Evolutionary conservation across 1,284 basidiomycete species (phyloP).

Genomic region (Papiliotrema flavescens): DNA sequence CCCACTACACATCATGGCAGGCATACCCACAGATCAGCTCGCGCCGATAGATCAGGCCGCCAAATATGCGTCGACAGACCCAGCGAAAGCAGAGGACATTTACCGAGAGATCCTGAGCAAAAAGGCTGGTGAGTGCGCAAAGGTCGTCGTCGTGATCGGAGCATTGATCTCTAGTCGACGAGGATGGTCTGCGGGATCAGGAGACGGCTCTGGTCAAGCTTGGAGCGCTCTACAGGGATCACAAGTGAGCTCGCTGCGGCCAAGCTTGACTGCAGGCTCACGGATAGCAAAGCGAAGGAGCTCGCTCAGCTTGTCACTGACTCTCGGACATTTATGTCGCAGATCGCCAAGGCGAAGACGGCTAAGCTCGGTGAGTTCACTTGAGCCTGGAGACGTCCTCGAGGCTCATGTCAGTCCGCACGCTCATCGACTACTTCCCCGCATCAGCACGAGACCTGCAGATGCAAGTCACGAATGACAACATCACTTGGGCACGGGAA

Average conservation of each 20-base stretch:
- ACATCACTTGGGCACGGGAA: constrained; percentile 85
- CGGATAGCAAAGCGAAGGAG: constrained; percentile 70
- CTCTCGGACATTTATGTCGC: constrained; percentile 86
- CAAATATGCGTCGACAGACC: constrained; percentile 24
- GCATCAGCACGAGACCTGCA: constrained; percentile 74
- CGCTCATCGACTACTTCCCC: constrained; percentile 84
- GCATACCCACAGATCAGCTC: not conserved
- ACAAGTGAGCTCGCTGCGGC: constrained; percentile 74
- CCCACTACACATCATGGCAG: constrained; percentile 1
- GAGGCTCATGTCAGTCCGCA: constrained; percentile 62
- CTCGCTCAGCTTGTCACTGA: constrained; percentile 82
- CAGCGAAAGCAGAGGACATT: constrained; percentile 35
- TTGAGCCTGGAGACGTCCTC: not conserved
- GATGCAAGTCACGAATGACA: constrained; percentile 80
- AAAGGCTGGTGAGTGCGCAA: constrained; percentile 32
- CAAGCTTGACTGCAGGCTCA: too few relatives aligned
- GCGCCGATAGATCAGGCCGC: constrained; percentile 29
- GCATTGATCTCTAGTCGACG: constrained; percentile 46
- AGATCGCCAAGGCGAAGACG: constrained; percentile 96
- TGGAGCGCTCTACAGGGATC: constrained; percentile 81
- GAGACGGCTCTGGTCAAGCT: constrained; percentile 82
- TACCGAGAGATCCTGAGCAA: constrained; percentile 34
- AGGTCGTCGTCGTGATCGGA: not conserved
- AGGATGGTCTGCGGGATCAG: constrained; percentile 70
- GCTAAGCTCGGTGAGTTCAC: constrained; percentile 80